phyloP scores from a whole-genome alignment of 495 filamentous ascomycete genomes.

The Monascus purpureus region DNA sequence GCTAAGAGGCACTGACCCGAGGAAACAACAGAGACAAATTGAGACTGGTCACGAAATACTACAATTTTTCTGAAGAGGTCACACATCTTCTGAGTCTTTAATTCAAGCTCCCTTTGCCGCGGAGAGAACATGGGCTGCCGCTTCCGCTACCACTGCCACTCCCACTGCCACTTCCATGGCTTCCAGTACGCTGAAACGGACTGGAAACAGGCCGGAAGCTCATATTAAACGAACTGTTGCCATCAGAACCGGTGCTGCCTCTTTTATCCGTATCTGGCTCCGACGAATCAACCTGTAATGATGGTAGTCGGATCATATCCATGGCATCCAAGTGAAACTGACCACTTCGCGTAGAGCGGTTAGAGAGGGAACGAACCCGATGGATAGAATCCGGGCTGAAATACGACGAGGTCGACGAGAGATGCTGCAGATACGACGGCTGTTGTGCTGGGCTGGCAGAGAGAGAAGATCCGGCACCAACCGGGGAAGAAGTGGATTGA shows the following conservation, averaged over 20 bases:
- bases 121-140: slow-evolving; percentile 30
- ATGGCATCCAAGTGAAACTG: slow-evolving; percentile 27
- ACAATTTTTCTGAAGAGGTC: no score
- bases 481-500: slow-evolving; percentile 23
- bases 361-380: slow-evolving; percentile 34
- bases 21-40: background rate
- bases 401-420: slow-evolving; percentile 17
- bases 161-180: slow-evolving; percentile 26
- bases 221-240: slow-evolving; percentile 15
- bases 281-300: slow-evolving; percentile 22
- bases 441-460: slow-evolving; percentile 26
- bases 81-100: no score
- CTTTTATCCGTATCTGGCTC: slow-evolving; percentile 20
- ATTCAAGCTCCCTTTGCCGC: slow-evolving; percentile 14
- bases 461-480: slow-evolving; percentile 18
- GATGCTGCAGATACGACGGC: slow-evolving; percentile 21
- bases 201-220: slow-evolving; percentile 20
- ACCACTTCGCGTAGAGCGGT: slow-evolving; percentile 30
- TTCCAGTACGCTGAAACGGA: slow-evolving; percentile 29
- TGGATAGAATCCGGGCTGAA: slow-evolving; percentile 21
- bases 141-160: slow-evolving; percentile 25
- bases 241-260: slow-evolving; percentile 20
- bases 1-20: no score
- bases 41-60: no score
- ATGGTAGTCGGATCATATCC: slow-evolving; percentile 19